These are phyloP conservation scores for Suhomyces tanzawaensis DNA, from an alignment of 805 yeast species.

Conservation along the genomic window DNA sequence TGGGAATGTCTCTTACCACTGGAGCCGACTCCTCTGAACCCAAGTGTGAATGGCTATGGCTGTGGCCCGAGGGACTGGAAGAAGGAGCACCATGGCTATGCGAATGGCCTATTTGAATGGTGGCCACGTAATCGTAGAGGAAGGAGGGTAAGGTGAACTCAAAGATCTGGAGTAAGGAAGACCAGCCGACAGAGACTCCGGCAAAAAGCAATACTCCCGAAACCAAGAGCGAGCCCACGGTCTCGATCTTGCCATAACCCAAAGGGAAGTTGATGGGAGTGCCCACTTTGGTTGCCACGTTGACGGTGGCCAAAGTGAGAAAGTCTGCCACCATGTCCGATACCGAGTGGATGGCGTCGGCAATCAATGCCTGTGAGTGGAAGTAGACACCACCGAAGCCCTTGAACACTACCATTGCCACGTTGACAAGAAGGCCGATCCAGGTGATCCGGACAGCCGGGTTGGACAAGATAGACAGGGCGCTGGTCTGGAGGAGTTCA, in stretches of 20 bases:
- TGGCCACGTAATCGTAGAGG: slow-evolving; percentile 51
- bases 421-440: slow-evolving; percentile 82
- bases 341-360: slow-evolving; percentile 92
- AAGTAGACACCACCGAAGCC: slow-evolving; percentile 87
- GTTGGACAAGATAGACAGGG: slow-evolving; percentile 40
- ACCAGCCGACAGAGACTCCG: slow-evolving; percentile 88
- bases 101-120: slow-evolving; percentile 48
- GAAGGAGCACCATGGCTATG: slow-evolving; percentile 45
- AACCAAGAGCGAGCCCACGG: slow-evolving; percentile 87
- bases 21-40: slow-evolving; percentile 11
- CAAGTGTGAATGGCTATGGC: slow-evolving; percentile 20
- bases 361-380: slow-evolving; percentile 91
- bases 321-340: slow-evolving; percentile 89
- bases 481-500: slow-evolving; percentile 32
- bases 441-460: slow-evolving; percentile 93
- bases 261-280: slow-evolving; percentile 69
- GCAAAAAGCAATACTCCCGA: slow-evolving; percentile 81
- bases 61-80: neutral
- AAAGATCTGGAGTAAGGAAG: slow-evolving; percentile 64
- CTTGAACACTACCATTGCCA: slow-evolving; percentile 82
- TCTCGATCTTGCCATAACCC: slow-evolving; percentile 92
- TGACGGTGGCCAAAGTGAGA: slow-evolving; percentile 84
- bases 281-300: slow-evolving; percentile 57
- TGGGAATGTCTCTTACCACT: slow-evolving; percentile 27
- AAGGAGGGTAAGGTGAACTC: slow-evolving; percentile 67